Evolutionary conservation across 2,329 filamentous ascomycete genomes (phyloP), one percentile per base, ranked within the genome.

Genomic region (Aspergillus pseudoviridinutans): DNA sequence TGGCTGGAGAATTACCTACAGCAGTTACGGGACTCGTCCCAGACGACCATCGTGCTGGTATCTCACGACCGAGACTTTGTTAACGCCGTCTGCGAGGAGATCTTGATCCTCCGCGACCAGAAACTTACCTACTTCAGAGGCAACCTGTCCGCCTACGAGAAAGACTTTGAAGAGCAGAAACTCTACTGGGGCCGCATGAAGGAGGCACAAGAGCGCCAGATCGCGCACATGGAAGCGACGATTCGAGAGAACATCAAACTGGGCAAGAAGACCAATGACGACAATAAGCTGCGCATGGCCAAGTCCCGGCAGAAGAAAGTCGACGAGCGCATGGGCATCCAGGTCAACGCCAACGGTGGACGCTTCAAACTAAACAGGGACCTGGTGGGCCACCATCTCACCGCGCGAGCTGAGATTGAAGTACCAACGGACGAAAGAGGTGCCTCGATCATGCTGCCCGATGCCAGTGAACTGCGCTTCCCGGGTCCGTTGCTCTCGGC

Each of bases 11-110:
- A 82, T 12, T 87, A 92, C 67, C 82, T 96, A 9, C 76, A 76
- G 53, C 78, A 82, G 41, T 72, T 87, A 2, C 79, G 80, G 3
- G 81, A 85, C 22, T 72, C 71, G 0, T 75, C 80, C 0, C 74
- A 79, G 2, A 83, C 80, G 0, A 94, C 90, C 0, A 80, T 94
- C 1, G 79, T 95, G 17, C 78, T 94, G 1, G 90, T 94, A 2
- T 94, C 91, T 0, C 91, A 96, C 74, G 91, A 96, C 71, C 84
- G 91, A 17, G 87, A 89, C 63, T 95, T 96, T 68, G 84, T 88
- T 50, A 87, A 91, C 53, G 82, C 87, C 0, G 87, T 91, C 61
- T 91, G 88, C 8, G 81, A 86, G 59, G 89, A 95, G 71, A 81
- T 93, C 2, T 80, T 95, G 24, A 85, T 95, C 35, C 76, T 95